A percentile compares a stretch with the other conserved stretches of the same genome.
Evolutionary conservation across 2,329 filamentous ascomycete species (phyloP).

Genomic region (Fusarium nodosum): DNA sequence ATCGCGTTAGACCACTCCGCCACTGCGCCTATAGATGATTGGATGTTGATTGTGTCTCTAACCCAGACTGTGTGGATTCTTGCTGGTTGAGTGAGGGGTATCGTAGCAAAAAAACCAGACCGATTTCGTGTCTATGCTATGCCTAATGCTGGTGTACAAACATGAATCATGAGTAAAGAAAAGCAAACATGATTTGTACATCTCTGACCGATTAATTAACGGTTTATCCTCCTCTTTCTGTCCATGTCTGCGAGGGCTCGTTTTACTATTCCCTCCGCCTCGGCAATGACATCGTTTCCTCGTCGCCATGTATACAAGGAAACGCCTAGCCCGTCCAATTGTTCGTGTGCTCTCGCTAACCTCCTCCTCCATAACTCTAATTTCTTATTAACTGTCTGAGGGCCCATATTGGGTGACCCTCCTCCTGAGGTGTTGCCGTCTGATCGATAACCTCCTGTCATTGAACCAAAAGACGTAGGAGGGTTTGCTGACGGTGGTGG

Average conservation of each 20-base stretch:
- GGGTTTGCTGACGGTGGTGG: conserved; percentile 51
- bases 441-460: conserved; percentile 50
- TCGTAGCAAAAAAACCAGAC: background rate
- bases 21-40: conserved; percentile 43
- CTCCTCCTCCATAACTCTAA: conserved; percentile 79
- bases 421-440: conserved; percentile 53
- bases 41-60: conserved; percentile 3
- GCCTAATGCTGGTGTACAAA: conserved; percentile 17
- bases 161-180: background rate
- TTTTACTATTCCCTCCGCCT: conserved; percentile 75
- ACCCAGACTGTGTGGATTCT: conserved; percentile 2
- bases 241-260: conserved; percentile 63
- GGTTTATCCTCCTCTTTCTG: conserved; percentile 39
- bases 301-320: conserved; percentile 79
- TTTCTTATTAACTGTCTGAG: conserved; percentile 71
- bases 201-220: conserved; percentile 14
- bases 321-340: conserved; percentile 74
- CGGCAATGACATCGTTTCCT: conserved; percentile 76
- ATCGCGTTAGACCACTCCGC: conserved; percentile 46
- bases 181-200: conserved; percentile 12
- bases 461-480: conserved; percentile 45
- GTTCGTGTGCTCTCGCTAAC: conserved; percentile 73
- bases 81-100: background rate
- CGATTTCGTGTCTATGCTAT: conserved; percentile 1
- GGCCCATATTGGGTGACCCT: conserved; percentile 53